Conservation (phyloP, 345 rosid genomes). For the Corchorus capsularis region DNA sequence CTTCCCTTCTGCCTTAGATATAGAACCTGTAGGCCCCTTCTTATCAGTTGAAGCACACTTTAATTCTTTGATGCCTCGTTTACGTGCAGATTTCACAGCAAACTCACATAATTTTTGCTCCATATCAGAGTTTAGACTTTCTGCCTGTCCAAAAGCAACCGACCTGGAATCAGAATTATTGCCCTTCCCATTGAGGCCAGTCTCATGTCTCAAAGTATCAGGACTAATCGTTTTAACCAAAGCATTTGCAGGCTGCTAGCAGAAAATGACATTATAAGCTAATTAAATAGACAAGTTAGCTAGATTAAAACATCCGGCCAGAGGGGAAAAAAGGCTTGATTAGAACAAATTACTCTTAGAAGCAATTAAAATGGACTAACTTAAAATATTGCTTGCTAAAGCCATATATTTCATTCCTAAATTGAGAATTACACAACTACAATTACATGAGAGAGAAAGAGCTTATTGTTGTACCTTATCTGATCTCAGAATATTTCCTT, state of each 20-base stretch:
- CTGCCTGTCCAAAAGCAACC: conserved; percentile 20
- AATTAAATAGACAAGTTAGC: conserved; percentile 10
- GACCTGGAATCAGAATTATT: conserved; percentile 25
- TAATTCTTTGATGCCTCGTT: conserved; percentile 21
- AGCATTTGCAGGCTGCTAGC: conserved; percentile 35
- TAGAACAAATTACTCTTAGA: conserved; percentile 2
- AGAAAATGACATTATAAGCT: conserved; percentile 22
- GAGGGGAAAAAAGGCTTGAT: neutral
- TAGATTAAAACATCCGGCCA: neutral
- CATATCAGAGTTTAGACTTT: conserved; percentile 21
- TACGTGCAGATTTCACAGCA: conserved; percentile 21
- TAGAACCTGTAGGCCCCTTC: conserved; percentile 20
- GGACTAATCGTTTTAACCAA: conserved; percentile 14
- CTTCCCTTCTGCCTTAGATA: conserved; percentile 32
- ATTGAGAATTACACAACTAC: conserved; percentile 3
- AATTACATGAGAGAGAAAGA: neutral
- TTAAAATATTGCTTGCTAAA: neutral
- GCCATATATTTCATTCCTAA: neutral
- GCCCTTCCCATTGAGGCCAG: conserved; percentile 16
- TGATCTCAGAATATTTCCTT: conserved; percentile 16
- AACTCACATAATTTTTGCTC: conserved; percentile 34
- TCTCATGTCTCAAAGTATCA: conserved; percentile 21
- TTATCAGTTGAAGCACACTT: conserved; percentile 21
- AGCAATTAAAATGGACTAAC: neutral
- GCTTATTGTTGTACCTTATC: conserved; percentile 31